Percentiles rank a stretch among this genome's conserved stretches.
phyloP scores from a whole-genome alignment of 495 filamentous ascomycete species.

The Apiosordaria backusii region DNA sequence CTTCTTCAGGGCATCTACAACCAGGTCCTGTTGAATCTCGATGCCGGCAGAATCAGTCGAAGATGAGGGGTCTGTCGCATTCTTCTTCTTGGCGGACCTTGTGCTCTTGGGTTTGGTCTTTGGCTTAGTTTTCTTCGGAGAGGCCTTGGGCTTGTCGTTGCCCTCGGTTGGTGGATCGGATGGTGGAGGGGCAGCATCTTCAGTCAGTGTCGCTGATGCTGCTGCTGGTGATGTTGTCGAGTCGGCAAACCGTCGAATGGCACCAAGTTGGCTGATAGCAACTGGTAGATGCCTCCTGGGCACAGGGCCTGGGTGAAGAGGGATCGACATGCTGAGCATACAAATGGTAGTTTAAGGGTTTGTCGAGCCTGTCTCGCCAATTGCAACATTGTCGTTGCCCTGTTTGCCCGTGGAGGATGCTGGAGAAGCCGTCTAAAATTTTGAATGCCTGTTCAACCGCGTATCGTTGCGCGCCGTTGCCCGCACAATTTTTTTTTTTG shows the following conservation, averaged over 20 bases:
- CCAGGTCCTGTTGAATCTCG: neutral
- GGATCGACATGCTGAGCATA: constrained; percentile 4
- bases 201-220: neutral
- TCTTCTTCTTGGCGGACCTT: neutral
- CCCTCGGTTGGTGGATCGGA: neutral
- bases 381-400: neutral
- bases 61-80: neutral
- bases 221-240: neutral
- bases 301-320: neutral
- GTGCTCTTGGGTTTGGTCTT: neutral
- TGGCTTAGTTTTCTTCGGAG: neutral
- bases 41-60: neutral
- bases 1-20: neutral
- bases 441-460: neutral
- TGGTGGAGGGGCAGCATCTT: neutral
- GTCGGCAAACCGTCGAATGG: neutral
- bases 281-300: neutral
- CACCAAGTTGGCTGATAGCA: neutral
- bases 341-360: neutral
- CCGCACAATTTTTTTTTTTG: neutral
- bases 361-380: constrained; percentile 7
- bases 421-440: neutral
- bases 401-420: neutral
- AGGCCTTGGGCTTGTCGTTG: neutral
- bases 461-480: neutral